Evolutionary conservation across 2,329 filamentous ascomycete species (phyloP).

Genomic region (Verticillium klebahnii): DNA sequence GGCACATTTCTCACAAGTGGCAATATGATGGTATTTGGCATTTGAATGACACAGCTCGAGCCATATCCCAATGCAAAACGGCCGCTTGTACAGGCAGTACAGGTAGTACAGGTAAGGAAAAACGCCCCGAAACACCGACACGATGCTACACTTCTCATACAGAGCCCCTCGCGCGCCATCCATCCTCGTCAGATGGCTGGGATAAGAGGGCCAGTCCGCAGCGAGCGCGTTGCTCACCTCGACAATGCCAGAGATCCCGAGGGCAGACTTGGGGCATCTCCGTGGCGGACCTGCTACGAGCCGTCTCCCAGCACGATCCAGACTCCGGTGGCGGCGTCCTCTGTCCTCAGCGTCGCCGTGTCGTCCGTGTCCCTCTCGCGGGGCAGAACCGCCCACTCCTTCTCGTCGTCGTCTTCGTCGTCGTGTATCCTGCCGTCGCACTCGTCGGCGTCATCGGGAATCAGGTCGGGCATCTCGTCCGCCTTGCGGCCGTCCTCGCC

Average conservation of each 20-base stretch:
- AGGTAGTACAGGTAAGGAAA: not conserved
- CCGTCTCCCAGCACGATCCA: slow-evolving; percentile 42
- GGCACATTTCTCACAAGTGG: not conserved
- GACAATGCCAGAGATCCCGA: slow-evolving; percentile 19
- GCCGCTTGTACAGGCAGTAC: not conserved
- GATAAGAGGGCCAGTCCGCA: slow-evolving; percentile 33
- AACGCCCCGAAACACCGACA: not conserved
- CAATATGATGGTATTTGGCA: not conserved
- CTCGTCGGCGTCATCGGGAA: slow-evolving; percentile 17
- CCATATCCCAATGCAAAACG: not conserved
- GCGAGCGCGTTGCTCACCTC: slow-evolving; percentile 22
- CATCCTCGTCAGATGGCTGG: not conserved
- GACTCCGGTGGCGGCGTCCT: slow-evolving; percentile 23
- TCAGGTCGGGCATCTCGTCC: slow-evolving; percentile 28
- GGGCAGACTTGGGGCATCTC: slow-evolving; percentile 20
- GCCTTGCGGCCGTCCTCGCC: slow-evolving; percentile 4
- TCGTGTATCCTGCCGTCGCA: not conserved
- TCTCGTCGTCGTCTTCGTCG: slow-evolving; percentile 26
- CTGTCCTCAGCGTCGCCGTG: slow-evolving; percentile 15
- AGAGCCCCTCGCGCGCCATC: not conserved
- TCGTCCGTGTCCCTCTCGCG: slow-evolving; percentile 19
- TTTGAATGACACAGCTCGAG: not conserved
- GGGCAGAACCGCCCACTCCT: slow-evolving; percentile 14
- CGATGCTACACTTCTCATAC: not conserved
- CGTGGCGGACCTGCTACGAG: slow-evolving; percentile 39